phyloP scores from a whole-genome alignment of 202 grass and related monocot species.

The Bolboschoenoplectus hybrid region DNA sequence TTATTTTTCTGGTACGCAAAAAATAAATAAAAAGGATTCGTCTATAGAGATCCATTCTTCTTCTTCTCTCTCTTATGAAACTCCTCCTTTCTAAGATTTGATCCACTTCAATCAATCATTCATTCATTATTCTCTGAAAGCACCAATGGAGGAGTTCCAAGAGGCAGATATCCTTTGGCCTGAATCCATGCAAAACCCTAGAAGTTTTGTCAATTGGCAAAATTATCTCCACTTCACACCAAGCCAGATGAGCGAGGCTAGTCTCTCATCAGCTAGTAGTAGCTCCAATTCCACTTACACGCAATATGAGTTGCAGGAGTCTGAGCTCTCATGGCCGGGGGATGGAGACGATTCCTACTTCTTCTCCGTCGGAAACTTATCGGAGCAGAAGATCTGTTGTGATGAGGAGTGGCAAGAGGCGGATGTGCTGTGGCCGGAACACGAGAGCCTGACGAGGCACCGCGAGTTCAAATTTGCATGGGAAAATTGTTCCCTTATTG shows the following conservation, averaged over 20 bases:
- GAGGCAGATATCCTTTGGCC: constrained; percentile 80
- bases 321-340: constrained; percentile 21
- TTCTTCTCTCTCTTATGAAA: background rate
- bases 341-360: constrained; percentile 25
- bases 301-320: constrained; percentile 23
- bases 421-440: constrained; percentile 29
- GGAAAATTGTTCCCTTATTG: background rate
- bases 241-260: background rate
- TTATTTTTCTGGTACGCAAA: background rate
- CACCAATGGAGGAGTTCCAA: constrained; percentile 50
- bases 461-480: background rate
- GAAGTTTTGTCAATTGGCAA: background rate
- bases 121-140: background rate
- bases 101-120: background rate
- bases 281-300: constrained; percentile 29
- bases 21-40: background rate
- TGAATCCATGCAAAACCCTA: constrained; percentile 36
- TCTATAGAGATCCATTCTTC: background rate
- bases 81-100: background rate
- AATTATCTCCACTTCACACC: constrained; percentile 15
- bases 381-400: constrained; percentile 21
- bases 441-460: constrained; percentile 11
- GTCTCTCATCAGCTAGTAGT: background rate
- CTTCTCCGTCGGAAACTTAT: background rate
- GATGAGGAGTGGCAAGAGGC: constrained; percentile 38